Conservation (phyloP, 345 rosid species). For the Populus pruinosa region DNA sequence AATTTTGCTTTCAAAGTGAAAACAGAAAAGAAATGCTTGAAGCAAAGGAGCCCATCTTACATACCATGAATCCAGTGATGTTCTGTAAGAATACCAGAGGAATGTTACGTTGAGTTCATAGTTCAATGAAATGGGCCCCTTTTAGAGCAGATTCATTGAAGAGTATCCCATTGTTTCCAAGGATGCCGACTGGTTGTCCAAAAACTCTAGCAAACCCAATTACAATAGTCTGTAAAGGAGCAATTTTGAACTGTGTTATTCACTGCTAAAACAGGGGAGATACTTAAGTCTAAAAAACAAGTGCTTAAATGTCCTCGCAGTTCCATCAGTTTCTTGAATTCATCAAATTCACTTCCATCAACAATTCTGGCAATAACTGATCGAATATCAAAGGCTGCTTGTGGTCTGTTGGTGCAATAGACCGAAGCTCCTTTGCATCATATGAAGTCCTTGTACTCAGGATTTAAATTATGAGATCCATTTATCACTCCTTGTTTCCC, state of each 20-base stretch:
- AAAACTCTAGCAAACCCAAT: constrained; percentile 82
- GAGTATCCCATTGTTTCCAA: constrained; percentile 90
- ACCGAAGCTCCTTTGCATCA: constrained; percentile 73
- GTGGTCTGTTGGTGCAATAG: constrained; percentile 89
- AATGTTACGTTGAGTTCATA: constrained; percentile 83
- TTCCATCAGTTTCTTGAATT: constrained; percentile 94
- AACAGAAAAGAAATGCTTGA: not conserved
- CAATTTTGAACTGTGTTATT: constrained; percentile 10
- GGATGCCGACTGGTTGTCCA: constrained; percentile 83
- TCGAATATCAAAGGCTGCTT: constrained; percentile 87
- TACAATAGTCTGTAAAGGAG: constrained; percentile 72
- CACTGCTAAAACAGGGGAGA: not conserved
- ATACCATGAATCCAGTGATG: constrained; percentile 95
- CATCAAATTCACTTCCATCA: constrained; percentile 96
- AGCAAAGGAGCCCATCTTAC: not conserved
- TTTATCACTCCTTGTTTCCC: constrained; percentile 42
- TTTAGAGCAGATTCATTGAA: constrained; percentile 93
- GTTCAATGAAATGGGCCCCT: constrained; percentile 92
- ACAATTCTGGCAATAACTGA: constrained; percentile 86
- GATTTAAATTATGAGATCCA: constrained; percentile 32
- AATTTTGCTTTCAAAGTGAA: constrained; percentile 4
- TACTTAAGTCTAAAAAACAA: constrained; percentile 1
- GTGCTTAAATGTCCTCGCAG: constrained; percentile 55
- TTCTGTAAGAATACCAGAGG: constrained; percentile 91
- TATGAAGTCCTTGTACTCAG: constrained; percentile 63